Percentiles rank a stretch among this genome's conserved stretches.
Conservation (phyloP, 2,329 filamentous ascomycete genomes). For the Leptographium galeiforme region DNA sequence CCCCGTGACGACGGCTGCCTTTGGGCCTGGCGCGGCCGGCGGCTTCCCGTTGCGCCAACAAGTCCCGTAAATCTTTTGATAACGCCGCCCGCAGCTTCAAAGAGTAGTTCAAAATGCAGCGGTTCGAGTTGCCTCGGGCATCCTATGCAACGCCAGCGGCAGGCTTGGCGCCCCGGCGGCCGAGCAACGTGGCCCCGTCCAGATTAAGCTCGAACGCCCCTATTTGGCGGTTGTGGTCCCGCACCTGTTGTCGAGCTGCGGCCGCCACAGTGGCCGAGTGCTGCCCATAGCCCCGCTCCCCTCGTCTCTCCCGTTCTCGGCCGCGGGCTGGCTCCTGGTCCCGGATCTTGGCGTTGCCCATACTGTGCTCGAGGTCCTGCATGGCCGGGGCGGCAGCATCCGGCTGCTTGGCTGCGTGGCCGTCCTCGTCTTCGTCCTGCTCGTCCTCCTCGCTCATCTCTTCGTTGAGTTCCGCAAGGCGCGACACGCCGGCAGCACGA, state of each 20-base stretch:
- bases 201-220: slow-evolving; percentile 86
- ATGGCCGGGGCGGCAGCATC: slow-evolving; percentile 21
- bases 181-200: slow-evolving; percentile 79
- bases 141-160: slow-evolving; percentile 27
- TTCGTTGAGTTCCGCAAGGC: slow-evolving; percentile 54
- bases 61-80: neutral
- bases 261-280: slow-evolving; percentile 75
- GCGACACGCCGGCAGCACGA: slow-evolving; percentile 46
- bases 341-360: slow-evolving; percentile 68
- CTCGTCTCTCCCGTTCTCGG: slow-evolving; percentile 34
- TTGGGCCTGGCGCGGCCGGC: neutral
- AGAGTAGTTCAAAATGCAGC: neutral
- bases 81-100: neutral
- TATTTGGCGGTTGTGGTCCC: slow-evolving; percentile 52
- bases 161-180: slow-evolving; percentile 48
- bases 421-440: slow-evolving; percentile 27
- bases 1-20: neutral
- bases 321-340: slow-evolving; percentile 41
- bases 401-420: slow-evolving; percentile 17
- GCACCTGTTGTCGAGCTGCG: slow-evolving; percentile 68
- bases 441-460: slow-evolving; percentile 47
- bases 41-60: neutral
- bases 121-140: neutral
- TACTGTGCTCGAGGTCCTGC: slow-evolving; percentile 68
- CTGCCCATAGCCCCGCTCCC: slow-evolving; percentile 66